Base-by-base conservation (phyloP, 495 filamentous ascomycete genomes). In the Penicillium manginii region DNA sequence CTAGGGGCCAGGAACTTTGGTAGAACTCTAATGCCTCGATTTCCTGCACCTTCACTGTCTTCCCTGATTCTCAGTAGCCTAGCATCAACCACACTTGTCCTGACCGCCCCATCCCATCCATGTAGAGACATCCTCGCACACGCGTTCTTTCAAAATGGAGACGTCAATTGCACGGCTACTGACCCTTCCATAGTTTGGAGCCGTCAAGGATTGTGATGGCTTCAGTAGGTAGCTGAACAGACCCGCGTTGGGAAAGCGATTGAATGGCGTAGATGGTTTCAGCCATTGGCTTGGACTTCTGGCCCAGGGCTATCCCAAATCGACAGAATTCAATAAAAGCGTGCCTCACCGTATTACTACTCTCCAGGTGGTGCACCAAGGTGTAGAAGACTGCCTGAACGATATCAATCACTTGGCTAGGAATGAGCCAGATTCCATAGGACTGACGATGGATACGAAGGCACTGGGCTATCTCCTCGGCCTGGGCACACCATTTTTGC, bases 381-480 rank as follows among this genome's bases (percentile, higher is more conserved):
- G 63, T 54, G 12, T 71, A 65, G 19, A 73, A 59, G 22, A 69
- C 65, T 17, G 55, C 64, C 31, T 67, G 62, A 4, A 68, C 65
- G n/a, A 70, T 64, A 22, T 70, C 67, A 7, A 73, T 61, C 45
- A 78, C 67, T 42, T 71, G 65, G 18, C 67, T 67, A 4, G 77
- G 71, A 47, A 75, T 72, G 22, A 72, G 64, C 26, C 66, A 65
- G 46, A 77, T 56, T 9, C 70, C 69, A 62, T 73, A 79, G n/a
- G 63, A 61, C 17, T 58, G 58, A 33, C 70, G 71, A 33, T 72
- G 66, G 18, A 71, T 46, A 11, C 57, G 64, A 57, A 78, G 66
- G 50, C 62, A 74, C 12, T 66, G 57, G 3, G 72, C 72, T 50
- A 75, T 71, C 29, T 72, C 64, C 37, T 62, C 62, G 10, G 68